Evolutionary conservation across 495 filamentous ascomycete species (phyloP).

Genomic region (Sordaria brevicollis): DNA sequence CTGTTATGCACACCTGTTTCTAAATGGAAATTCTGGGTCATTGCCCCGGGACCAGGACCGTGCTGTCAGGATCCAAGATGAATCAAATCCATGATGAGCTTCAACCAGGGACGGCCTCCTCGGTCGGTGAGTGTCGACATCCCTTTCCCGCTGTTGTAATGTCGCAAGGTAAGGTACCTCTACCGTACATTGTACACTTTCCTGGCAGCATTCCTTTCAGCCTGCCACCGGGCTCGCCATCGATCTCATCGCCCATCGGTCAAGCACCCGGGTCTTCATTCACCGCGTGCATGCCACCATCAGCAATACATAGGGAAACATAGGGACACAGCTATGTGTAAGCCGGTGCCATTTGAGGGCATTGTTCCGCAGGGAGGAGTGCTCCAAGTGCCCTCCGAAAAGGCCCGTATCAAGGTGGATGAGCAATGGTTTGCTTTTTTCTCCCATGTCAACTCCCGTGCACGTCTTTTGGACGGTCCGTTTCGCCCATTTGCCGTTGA

Average conservation of each 20-base stretch:
- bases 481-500: neutral
- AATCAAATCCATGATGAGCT: neutral
- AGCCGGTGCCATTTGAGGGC: neutral
- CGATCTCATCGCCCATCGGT: neutral
- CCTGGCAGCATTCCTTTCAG: neutral
- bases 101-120: neutral
- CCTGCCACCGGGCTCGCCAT: neutral
- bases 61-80: neutral
- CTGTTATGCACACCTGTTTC: neutral
- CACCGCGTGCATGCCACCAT: neutral
- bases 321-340: neutral
- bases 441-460: neutral
- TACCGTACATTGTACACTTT: too few relatives aligned
- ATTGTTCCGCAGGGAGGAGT: neutral
- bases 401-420: neutral
- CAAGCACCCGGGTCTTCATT: neutral
- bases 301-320: neutral
- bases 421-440: neutral
- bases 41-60: neutral
- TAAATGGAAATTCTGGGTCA: neutral
- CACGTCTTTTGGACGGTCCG: neutral
- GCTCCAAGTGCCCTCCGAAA: neutral
- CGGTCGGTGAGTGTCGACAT: neutral
- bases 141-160: neutral
- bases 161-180: neutral